Evolutionary conservation across 176 grass and related monocot genomes (phyloP), one percentile per base, ranked within the genome.

Genomic region (Phoenix roebelenii): DNA sequence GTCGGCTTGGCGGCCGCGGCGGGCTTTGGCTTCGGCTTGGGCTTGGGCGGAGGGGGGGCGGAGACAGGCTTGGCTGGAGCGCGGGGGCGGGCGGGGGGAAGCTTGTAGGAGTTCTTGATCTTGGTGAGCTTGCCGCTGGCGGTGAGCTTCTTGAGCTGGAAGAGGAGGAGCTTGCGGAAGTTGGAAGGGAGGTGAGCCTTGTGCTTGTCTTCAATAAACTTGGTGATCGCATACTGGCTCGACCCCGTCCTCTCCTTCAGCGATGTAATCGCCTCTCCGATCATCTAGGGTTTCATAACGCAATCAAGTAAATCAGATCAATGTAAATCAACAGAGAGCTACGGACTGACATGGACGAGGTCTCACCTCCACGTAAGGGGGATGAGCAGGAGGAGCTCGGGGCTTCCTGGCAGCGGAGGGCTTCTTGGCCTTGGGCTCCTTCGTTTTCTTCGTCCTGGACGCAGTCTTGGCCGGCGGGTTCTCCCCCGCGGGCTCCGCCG

Each of bases 131-230:
- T 93, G 22, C 83, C 89, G 20, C 52, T 50, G 10, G 89, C 74
- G 59, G 79, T 71, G 3, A 93, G 77, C 69, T 79, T 77, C 80
- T 76, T 88, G 35, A 93, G 66, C 60, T 88, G 84, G 10, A 78
- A 16, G 15, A 67, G 58, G 54, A 88, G 71, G 1, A 76, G 55
- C 80, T 88, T 93, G 23, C 70, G 71, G 80, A 84, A 88, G 74
- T 84, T 84, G 51, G 51, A 4, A 0, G 84, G 67, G 3, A 88
- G 74, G 30, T 81, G 54, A 14, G 44, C 62, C 77, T 75, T 66
- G 26, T 93, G 80, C 80, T 88, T 93, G 48, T 84, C 89, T 77
- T 93, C 84, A 3, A 93, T 48, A 49, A 81, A 84, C 74, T 85
- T 84, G 59, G 59, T 77, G 67, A 93, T 88, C 15, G 89, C 84